A percentile compares a stretch with the other conserved stretches of the same genome.
phyloP scores from a whole-genome alignment of 106 monocot genomes.

The Alisma plantagoaquatica region DNA sequence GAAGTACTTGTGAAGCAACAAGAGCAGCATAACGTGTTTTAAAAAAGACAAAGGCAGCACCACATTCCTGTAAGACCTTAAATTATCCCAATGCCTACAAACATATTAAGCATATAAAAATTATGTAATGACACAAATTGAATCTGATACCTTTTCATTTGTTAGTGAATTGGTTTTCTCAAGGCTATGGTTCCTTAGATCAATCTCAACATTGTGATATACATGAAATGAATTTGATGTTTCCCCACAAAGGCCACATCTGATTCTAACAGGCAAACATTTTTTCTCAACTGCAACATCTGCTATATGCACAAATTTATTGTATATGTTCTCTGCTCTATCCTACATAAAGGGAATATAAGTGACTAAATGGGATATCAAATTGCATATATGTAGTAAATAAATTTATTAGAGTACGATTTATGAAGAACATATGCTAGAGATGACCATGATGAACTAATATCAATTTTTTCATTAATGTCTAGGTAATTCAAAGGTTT shows the following conservation, averaged over 20 bases:
- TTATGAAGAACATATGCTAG: no score
- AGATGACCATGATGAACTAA: no score
- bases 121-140: no score
- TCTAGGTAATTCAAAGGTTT: no score
- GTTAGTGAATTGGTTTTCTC: no score
- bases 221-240: conserved; percentile 36
- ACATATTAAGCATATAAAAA: no score
- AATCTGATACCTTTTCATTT: no score
- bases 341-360: conserved; percentile 43
- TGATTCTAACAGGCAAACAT: conserved; percentile 24
- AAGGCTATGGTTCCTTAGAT: conserved; percentile 18
- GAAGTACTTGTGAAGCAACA: conserved; percentile 71
- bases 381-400: no score
- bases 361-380: no score
- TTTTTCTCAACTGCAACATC: conserved; percentile 19
- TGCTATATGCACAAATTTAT: conserved; percentile 27
- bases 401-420: no score
- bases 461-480: no score
- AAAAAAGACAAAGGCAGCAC: conserved; percentile 89
- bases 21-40: conserved; percentile 81
- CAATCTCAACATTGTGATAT: conserved; percentile 28
- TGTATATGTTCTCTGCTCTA: conserved; percentile 40
- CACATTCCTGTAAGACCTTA: conserved; percentile 69
- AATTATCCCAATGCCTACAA: no score
- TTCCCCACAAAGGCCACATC: conserved; percentile 68